Evolutionary conservation across 768 basidiomycete genomes (phyloP), one percentile per base, ranked within the genome.

Genomic region (Exsudoporus frostii): DNA sequence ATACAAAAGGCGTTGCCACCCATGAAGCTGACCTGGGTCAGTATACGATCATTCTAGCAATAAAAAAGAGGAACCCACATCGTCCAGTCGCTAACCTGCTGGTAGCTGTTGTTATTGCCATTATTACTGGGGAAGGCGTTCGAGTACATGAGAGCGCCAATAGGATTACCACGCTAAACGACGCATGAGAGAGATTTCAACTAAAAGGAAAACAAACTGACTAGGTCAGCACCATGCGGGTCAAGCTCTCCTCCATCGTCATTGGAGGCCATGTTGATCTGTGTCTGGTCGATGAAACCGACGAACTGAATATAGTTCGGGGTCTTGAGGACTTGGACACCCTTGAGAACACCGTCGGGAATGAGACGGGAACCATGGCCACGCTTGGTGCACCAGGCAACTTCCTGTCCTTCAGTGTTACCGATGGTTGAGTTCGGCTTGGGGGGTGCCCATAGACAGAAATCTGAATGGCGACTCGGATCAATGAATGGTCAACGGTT

Each of bases 191-290:
- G 40, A 20, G 55, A 54, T 24, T 41, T 32, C 55, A 37, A 38
- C 32, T 44, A 6, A 33, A n/a, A 65, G 48, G 14, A 8, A 15
- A 47, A n/a, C 19, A 11, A 14, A 71, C 74, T 4, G 38, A 80
- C 79, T 43, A 71, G 53, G 66, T 90, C 88, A 53, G 86, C 85
- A 53, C 88, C 88, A 54, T 86, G 84, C 7, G 86, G 81, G 66
- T 90, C 86, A 50, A 90, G 77, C 65, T 92, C 90, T 58, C 90
- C 90, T 58, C 91, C 90, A 39, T 63, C 79, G 60, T 92, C 90
- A 22, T 54, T 65, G 0, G 67, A 15, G 14, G 67, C 52, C 13
- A 92, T 59, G 69, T 86, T 79, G 57, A 93, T 65, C 46, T 68
- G 58, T 7, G 73, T 73, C 71, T 92, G 88, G 65, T 90, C 76